These are phyloP conservation scores for carrot (Daucus carota) DNA, from an alignment of 129 eudicot genomes.

Conservation along the genomic window DH1_v3.0 NC_030385.2:6336001-6336500, in stretches of 20 bases:
- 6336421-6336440: too few relatives aligned
- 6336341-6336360: too few relatives aligned
- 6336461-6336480: background rate
- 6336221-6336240: background rate
- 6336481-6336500: background rate
- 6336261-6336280: background rate
- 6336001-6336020: background rate
- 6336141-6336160: too few relatives aligned
- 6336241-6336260: background rate
- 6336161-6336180: background rate
- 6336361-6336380: too few relatives aligned
- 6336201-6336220: background rate
- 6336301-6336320: too few relatives aligned
- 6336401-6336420: too few relatives aligned
- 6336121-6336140: background rate
- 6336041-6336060: background rate
- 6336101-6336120: background rate
- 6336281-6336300: too few relatives aligned
- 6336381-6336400: too few relatives aligned
- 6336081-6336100: background rate
- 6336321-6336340: too few relatives aligned
- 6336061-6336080: background rate
- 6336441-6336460: background rate
- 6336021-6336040: background rate
- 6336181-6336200: background rate